Base-by-base conservation (phyloP, 2,329 filamentous ascomycete genomes). In the Trichophyton equinum region DNA sequence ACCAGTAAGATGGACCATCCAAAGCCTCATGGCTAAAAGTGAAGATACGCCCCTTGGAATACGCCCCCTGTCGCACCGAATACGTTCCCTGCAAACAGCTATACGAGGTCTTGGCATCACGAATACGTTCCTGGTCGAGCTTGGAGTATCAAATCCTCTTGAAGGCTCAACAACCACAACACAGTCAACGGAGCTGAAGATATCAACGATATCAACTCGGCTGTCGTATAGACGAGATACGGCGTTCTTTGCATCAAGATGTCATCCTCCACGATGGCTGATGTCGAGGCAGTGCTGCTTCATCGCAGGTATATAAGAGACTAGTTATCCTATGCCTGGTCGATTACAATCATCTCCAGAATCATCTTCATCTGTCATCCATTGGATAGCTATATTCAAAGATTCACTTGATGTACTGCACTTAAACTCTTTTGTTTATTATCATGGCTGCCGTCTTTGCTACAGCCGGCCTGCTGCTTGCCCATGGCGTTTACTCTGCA, bases 11-110 rank as follows among this genome's bases (percentile, higher is more conserved):
- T 22, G 8, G 8, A 15, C 20, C 8, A 11, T 25, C 13, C 20
- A 30, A 13, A 13, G 13, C 11, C 5, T 25, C 46, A 6, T 20
- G 6, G n/a, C n/a, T 47, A 47, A 11, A 20, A 6, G 46, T 49
- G 22, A 51, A 51, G 9, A 15, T 30, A 51, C 11, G 22, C 51
- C 27, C 25, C 51, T 36, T 22, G 15, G 15, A 36, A 44, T 58
- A 57, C 59, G 55, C 11, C 25, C 38, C 40, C 55, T 56, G 59
- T 59, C 15, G 38, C 30, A 13, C 11, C 22, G 40, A 27, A 60
- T 60, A 57, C 53, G 59, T 8, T 9, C 57, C 57, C 57, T 59
- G 59, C 59, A 30, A 47, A 18, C 15, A 2, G 33, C 13, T 42
- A 61, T 33, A 57, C 47, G 49, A 44, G 40, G 8, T 25, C 22